A percentile compares a stretch with the other conserved stretches of the same genome.
Conservation (phyloP, 306 rosid species). For the Mimosa bimucronata region DNA sequence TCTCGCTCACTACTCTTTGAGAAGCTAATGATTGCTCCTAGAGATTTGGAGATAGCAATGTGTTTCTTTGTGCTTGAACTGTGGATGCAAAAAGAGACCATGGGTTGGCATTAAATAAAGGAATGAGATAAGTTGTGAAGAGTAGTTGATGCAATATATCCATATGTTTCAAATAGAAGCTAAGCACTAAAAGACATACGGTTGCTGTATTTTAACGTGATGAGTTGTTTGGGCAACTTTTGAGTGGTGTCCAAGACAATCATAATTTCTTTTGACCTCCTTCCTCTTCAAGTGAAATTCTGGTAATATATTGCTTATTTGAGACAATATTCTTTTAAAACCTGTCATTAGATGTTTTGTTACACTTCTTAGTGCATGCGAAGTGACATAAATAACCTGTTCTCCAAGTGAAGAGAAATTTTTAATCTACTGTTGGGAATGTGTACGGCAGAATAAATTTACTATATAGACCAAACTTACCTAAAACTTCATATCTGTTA, state of each 20-base stretch:
- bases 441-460: not conserved
- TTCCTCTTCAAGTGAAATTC: slow-evolving; percentile 53
- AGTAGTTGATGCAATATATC: slow-evolving; percentile 28
- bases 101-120: slow-evolving; percentile 35
- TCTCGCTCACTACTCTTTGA: not conserved
- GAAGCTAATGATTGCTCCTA: not conserved
- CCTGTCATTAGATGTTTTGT: slow-evolving; percentile 14
- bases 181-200: slow-evolving; percentile 15
- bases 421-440: not conserved
- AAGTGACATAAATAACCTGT: not conserved
- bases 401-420: not conserved
- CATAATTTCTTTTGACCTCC: slow-evolving; percentile 50
- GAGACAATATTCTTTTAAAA: not conserved
- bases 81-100: slow-evolving; percentile 15
- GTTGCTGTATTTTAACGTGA: slow-evolving; percentile 23
- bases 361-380: slow-evolving; percentile 10
- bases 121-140: slow-evolving; percentile 30
- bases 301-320: not conserved
- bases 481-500: not conserved
- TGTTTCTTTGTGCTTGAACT: slow-evolving; percentile 15
- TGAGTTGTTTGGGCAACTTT: slow-evolving; percentile 63
- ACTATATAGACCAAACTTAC: not conserved
- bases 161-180: slow-evolving; percentile 38
- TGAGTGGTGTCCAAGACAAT: slow-evolving; percentile 74
- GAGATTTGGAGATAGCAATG: not conserved